phyloP scores from a whole-genome alignment of 2,329 filamentous ascomycete genomes.

The Cladosporium sp. region DNA sequence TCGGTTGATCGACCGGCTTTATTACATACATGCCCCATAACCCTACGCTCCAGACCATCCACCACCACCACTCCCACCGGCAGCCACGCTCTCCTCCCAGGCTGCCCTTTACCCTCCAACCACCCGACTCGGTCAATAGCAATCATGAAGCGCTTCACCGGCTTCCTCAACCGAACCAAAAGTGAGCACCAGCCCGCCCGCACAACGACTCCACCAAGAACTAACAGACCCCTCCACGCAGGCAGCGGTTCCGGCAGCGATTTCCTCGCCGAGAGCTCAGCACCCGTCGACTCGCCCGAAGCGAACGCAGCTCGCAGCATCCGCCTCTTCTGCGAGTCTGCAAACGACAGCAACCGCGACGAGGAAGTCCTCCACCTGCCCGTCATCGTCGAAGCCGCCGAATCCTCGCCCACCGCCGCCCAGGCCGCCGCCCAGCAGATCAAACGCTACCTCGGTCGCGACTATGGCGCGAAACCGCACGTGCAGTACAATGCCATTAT shows the following conservation, averaged over 20 bases:
- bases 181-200: constrained; percentile 6
- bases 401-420: constrained; percentile 83
- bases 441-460: constrained; percentile 74
- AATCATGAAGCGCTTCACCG: constrained; percentile 18
- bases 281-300: constrained; percentile 54
- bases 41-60: too few species aligned
- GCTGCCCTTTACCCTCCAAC: too few species aligned
- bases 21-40: too few species aligned
- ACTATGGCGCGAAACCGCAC: constrained; percentile 55
- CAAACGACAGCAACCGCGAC: constrained; percentile 55
- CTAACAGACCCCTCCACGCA: not conserved
- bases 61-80: too few species aligned
- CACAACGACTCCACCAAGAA: not conserved
- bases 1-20: too few species aligned
- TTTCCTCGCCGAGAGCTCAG: not conserved
- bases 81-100: too few species aligned
- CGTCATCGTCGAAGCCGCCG: constrained; percentile 87
- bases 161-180: constrained; percentile 17
- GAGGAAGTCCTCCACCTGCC: constrained; percentile 92
- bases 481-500: constrained; percentile 95
- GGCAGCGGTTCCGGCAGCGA: constrained; percentile 2
- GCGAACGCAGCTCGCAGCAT: constrained; percentile 61
- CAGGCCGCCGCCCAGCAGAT: constrained; percentile 75
- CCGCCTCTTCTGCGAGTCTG: constrained; percentile 74
- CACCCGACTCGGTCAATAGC: too few species aligned